Base-by-base conservation (phyloP, 495 filamentous ascomycete genomes). In the Neurospora sp. region DNA sequence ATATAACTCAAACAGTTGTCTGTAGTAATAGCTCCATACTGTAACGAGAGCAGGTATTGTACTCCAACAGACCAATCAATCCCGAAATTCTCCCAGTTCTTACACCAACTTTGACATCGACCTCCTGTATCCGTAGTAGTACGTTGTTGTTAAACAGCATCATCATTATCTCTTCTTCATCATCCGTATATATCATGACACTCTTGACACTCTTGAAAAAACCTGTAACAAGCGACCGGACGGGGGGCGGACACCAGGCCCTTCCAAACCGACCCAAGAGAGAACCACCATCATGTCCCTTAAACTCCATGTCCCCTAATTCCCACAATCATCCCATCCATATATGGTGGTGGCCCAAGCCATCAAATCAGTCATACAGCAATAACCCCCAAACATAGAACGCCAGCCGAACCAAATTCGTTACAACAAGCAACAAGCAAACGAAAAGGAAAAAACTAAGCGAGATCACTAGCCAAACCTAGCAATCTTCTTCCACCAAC, bases 401-500 rank as follows among this genome's bases (percentile, higher is more conserved):
- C 54, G 31, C 54, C 54, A 62, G 27, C 54, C 54, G 6, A 62
- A 18, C 11, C 54, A 18, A 16, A 35, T 62, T 23, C 54, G 54
- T 35, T 7, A 35, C 23, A 62, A 12, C 11, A 16, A 49, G 9
- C 46, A 54, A 62, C 23, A 31, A 31, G 23, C 14, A 35, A 35
- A 16, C 4, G 23, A 16, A 9, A 2, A 62, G 2, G 12, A 31
- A 31, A 31, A 31, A 31, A 31, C 31, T 3, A 31, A 31, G 31
- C 31, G 2, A 2, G 4, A 62, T 62, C 54, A 62, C 27, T 62
- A 62, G 54, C 54, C 54, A 18, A 62, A 62, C 31, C 81, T 79
- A 20, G 81, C 81, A 38, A 86, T 79, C 80, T 86, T 87, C 80
- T 80, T 86, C 85, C 86, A 89, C 81, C 87, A 87, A 73, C 86